Evolutionary conservation across 2,329 filamentous ascomycete species (phyloP), one percentile per base, ranked within the genome.

Genomic region (Trichophyton equinum): DNA sequence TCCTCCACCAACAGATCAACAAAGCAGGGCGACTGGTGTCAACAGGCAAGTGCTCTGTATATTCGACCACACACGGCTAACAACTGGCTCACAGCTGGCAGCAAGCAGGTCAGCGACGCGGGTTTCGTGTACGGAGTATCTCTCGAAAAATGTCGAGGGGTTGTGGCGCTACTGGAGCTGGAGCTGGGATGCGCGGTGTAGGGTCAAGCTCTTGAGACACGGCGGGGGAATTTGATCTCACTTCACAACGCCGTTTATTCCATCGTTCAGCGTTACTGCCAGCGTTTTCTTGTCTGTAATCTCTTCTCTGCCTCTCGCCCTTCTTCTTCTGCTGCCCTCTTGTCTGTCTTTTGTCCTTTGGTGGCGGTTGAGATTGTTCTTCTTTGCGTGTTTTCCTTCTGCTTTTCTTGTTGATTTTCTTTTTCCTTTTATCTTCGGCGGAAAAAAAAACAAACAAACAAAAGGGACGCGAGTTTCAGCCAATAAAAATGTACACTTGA

Each of bases 1-100:
- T 73, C 40, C 40, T 44, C n/a, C 40, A 15, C 38, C 38, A 20
- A 8, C 40, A 44, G 40, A 44, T 15, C n/a, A n/a, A 44, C 15
- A 20, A 44, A 44, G 11, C 11, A 13, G 38, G 1, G 38, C 4
- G 8, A 13, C 15, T 42, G 38, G 9, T 33, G 11, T 42, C 38
- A 15, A n/a, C 11, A 42, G 15, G 15, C 11, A 2, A 42, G 38
- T 42, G 11, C 11, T n/a, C 38, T 15, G 15, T 15, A 3, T 44
- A 18, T 44, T 44, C 15, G 40, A 44, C 15, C n/a, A 7, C n/a
- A n/a, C 22, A 13, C 46, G 13, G 22, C 46, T 30, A 30, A 7
- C 6, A 30, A 30, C 27, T 30, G 27, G 27, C 27, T 30, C 27
- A 51, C 11, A 13, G 6, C 9, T 27, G 46, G 20, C 46, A 22